Evolutionary conservation across 345 rosid genomes (phyloP), one percentile per base, ranked within the genome.

Genomic region (Heritiera fomes): DNA sequence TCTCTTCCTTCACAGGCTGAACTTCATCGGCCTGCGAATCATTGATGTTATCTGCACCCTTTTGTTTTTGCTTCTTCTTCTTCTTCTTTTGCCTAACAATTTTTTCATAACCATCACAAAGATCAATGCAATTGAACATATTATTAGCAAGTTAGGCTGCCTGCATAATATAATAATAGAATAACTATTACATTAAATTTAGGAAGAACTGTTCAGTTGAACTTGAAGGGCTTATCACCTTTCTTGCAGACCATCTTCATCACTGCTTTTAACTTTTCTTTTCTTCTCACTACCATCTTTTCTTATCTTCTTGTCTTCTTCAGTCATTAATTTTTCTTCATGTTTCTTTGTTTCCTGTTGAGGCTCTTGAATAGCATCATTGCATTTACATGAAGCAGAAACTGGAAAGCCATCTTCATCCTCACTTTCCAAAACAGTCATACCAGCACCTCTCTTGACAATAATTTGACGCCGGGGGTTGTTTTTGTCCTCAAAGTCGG

Each of bases 401-500:
- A 89, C 84, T n/a, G 94, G 98, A 71, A 97, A 86, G 53, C 99
- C 98, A 65, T 97, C 98, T 91, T 94, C 98, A 80, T 94, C 98
- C 82, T 97, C 98, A 71, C 93, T 91, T 85, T 90, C 98, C 80
- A 91, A 50, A 79, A 84, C 85, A 10, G 87, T 74, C 13, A 61
- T 83, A 76, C 60, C 53, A 56, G 81, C 40, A 34, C 38, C 78
- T 45, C 71, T 86, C 81, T 82, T 86, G 47, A 71, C 80, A 84
- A 85, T 82, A 83, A 91, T 85, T 71, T 89, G 90, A 49, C 2
- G 52, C 55, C 77, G 77, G 10, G 82, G 70, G 77, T 78, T 76
- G 41, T 73, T 64, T 53, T 81, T 83, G 5, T 65, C 87, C 78
- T 84, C 89, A 3, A 68, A 81, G 58, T 83, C 79, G 50, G 61